A percentile compares a stretch with the other conserved stretches of the same genome.
These are phyloP conservation scores for Nothophytophthora sp. DNA, from an alignment of 352 stramenopile species.

Conservation along the genomic window DNA sequence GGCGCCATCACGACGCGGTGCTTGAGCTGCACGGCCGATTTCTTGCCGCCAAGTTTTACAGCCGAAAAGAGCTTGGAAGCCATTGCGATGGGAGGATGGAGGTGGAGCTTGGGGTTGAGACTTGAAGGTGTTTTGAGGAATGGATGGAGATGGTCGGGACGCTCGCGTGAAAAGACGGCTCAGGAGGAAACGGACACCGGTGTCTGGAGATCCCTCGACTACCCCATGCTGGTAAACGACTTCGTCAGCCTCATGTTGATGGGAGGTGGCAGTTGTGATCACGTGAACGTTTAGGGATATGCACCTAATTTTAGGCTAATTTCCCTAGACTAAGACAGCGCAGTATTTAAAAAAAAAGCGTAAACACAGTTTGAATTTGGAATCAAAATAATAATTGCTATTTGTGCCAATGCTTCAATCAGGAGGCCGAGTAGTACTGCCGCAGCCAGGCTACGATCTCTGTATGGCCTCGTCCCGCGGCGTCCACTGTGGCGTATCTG, in stretches of 20 bases:
- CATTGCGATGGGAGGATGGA: constrained; percentile 3
- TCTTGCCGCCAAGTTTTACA: constrained; percentile 43
- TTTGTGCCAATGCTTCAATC: not conserved
- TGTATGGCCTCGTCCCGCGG: constrained; percentile 11
- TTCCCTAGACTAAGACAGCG: no score
- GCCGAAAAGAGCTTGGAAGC: constrained; percentile 48
- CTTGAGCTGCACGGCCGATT: constrained; percentile 33
- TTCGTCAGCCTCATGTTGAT: no score
- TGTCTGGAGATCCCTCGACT: no score
- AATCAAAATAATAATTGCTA: no score
- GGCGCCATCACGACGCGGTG: constrained; percentile 77
- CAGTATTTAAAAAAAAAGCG: no score
- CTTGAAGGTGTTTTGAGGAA: constrained; percentile 21
- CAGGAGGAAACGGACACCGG: no score
- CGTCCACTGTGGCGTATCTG: constrained; percentile 11
- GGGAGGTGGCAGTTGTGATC: no score
- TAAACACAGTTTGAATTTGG: not conserved
- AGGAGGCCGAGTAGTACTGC: constrained; percentile 11
- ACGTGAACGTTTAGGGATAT: no score
- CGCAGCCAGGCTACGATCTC: constrained; percentile 15
- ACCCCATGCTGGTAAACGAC: no score
- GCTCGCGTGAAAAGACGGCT: no score
- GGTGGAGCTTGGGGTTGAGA: not conserved
- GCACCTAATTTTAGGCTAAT: no score
- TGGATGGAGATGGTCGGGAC: not conserved